A percentile compares a stretch with the other conserved stretches of the same genome.
These are phyloP conservation scores for Ajuga reptans DNA, from an alignment of 305 asterid species.

Conservation along the genomic window DNA sequence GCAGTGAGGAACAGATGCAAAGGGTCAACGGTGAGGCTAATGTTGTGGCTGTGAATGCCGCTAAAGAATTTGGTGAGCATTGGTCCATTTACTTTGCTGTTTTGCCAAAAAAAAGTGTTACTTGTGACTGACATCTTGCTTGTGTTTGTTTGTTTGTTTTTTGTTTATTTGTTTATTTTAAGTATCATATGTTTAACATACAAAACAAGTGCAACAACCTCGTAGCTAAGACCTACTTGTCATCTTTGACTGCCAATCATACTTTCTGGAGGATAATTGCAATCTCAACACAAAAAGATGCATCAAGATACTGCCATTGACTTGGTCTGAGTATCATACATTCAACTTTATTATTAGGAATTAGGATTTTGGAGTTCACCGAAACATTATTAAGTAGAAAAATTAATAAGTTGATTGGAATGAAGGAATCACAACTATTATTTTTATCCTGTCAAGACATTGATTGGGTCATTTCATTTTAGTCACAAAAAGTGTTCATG, in stretches of 20 bases:
- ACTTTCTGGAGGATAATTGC: not conserved
- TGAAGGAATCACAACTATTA: not conserved
- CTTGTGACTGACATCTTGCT: not conserved
- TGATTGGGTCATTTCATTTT: not conserved
- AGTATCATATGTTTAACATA: not conserved
- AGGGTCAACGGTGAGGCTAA: conserved; percentile 95
- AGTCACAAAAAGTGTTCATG: not conserved
- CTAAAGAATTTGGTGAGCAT: conserved; percentile 74
- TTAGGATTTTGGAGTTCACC: too few species aligned
- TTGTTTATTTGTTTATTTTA: too few species aligned
- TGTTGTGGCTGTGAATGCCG: conserved; percentile 81
- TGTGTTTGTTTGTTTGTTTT: not conserved
- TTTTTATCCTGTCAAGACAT: not conserved
- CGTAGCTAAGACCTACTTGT: not conserved
- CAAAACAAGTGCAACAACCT: not conserved
- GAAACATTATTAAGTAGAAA: too few species aligned
- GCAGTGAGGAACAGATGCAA: conserved; percentile 87
- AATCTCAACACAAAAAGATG: not conserved
- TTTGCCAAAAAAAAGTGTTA: not conserved
- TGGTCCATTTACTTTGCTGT: conserved; percentile 7
- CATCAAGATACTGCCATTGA: not conserved
- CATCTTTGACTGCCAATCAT: not conserved
- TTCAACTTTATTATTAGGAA: too few species aligned
- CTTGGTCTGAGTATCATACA: too few species aligned
- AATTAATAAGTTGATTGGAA: not conserved